phyloP scores from a whole-genome alignment of 495 filamentous ascomycete genomes.

The Penicillium egyptiacum region DNA sequence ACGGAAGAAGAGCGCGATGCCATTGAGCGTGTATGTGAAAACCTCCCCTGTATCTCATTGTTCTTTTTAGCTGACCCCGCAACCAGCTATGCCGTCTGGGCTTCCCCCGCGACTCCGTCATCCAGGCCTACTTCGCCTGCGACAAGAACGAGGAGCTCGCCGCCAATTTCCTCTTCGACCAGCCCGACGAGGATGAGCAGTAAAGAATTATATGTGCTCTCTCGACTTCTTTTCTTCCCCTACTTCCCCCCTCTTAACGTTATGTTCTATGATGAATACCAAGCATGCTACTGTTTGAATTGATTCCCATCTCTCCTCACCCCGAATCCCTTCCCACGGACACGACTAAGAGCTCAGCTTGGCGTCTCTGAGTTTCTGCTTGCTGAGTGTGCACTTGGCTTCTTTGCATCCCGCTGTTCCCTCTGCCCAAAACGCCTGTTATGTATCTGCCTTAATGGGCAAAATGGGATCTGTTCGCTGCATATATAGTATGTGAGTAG shows the following conservation, averaged over 20 bases:
- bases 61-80: conserved; percentile 37
- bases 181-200: conserved; percentile 84
- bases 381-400: conserved; percentile 15
- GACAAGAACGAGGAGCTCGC: conserved; percentile 99
- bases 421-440: conserved; percentile 26
- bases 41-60: background rate
- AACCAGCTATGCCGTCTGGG: conserved; percentile 83
- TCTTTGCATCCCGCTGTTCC: conserved; percentile 10
- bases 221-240: conserved; percentile 11
- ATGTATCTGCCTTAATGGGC: conserved; percentile 40
- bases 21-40: conserved; percentile 81
- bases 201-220: conserved; percentile 25
- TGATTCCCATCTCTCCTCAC: conserved; percentile 17
- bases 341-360: conserved; percentile 9
- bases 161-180: conserved; percentile 96
- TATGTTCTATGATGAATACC: conserved; percentile 33
- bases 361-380: conserved; percentile 12
- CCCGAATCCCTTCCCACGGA: conserved; percentile 8
- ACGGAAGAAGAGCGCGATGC: conserved; percentile 96
- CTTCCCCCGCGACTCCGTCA: conserved; percentile 88
- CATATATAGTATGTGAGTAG: conserved; percentile 6
- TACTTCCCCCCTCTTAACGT: conserved; percentile 21
- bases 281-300: conserved; percentile 29
- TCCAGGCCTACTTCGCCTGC: conserved; percentile 98
- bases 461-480: conserved; percentile 35